These are phyloP conservation scores for Cantharellus cinnabarinus DNA, from an alignment of 768 basidiomycete species.

Conservation along the genomic window DNA sequence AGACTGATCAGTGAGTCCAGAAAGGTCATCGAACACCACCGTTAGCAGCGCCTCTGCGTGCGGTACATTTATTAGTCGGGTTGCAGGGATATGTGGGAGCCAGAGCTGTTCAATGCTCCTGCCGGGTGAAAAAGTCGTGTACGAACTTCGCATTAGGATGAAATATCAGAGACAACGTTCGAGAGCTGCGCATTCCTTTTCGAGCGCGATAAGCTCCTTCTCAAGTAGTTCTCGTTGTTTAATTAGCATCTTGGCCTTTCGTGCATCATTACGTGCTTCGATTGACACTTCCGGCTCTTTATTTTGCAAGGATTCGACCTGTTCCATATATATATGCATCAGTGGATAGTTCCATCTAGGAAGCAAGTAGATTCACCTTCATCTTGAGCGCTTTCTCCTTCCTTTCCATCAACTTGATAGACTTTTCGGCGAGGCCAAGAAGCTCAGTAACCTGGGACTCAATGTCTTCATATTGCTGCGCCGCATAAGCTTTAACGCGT, in stretches of 20 bases:
- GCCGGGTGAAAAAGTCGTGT: neutral
- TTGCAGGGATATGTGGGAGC: too few species aligned
- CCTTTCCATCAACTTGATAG: conserved; percentile 6
- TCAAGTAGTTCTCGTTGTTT: conserved; percentile 5
- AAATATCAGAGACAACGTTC: neutral
- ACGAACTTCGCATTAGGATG: neutral
- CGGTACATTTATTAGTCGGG: neutral
- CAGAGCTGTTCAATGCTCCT: too few species aligned
- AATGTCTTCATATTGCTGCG: conserved; percentile 5
- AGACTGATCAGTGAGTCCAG: too few species aligned
- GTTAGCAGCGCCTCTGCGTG: too few species aligned
- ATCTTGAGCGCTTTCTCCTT: neutral
- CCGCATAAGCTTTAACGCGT: conserved; percentile 1
- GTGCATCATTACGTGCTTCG: conserved; percentile 4
- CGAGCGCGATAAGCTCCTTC: conserved; percentile 1
- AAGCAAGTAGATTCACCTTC: neutral
- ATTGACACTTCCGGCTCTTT: conserved; percentile 4
- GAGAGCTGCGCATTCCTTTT: neutral
- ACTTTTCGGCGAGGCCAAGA: conserved; percentile 7
- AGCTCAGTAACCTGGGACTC: conserved; percentile 7
- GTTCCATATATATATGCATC: neutral
- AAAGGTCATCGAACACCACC: too few species aligned
- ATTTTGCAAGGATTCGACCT: neutral
- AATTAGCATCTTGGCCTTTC: conserved; percentile 7
- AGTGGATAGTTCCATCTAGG: neutral